phyloP scores from a whole-genome alignment of 331 rosid genomes.

The Rhamnella rubrinervis region DNA sequence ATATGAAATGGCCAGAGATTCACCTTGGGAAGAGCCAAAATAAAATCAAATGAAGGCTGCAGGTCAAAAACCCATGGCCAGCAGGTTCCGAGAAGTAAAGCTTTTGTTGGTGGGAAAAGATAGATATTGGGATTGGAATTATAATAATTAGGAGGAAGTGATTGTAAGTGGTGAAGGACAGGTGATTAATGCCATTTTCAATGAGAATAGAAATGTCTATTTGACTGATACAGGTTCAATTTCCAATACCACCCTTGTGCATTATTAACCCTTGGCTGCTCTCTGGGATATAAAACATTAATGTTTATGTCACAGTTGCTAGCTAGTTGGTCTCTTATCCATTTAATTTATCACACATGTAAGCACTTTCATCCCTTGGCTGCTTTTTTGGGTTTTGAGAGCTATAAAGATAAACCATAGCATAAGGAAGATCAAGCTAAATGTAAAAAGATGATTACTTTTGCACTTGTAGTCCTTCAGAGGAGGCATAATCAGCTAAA shows the following conservation, averaged over 20 bases:
- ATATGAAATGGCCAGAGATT: no score
- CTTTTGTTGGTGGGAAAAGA: constrained; percentile 34
- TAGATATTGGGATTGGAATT: constrained; percentile 63
- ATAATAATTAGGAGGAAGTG: constrained; percentile 27
- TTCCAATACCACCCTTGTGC: constrained; percentile 26
- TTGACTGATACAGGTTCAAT: constrained; percentile 22
- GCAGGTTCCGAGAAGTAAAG: constrained; percentile 19
- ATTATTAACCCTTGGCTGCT: constrained; percentile 18
- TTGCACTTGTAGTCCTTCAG: no score
- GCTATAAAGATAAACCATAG: no score
- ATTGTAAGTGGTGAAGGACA: no score
- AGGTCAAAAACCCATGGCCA: constrained; percentile 30
- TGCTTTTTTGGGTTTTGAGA: no score
- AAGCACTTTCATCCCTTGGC: no score
- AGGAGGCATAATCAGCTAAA: no score
- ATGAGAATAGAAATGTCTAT: constrained; percentile 32
- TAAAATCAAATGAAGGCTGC: background rate
- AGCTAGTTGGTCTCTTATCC: background rate
- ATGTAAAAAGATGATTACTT: no score
- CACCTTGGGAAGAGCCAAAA: background rate
- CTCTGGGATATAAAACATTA: no score
- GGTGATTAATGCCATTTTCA: background rate
- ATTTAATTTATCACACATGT: background rate
- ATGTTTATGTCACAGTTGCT: background rate
- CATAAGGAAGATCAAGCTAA: no score